A percentile compares a stretch with the other conserved stretches of the same genome.
Conservation (phyloP, 768 basidiomycete species). For the Kwoniella mangroviensis region DNA sequence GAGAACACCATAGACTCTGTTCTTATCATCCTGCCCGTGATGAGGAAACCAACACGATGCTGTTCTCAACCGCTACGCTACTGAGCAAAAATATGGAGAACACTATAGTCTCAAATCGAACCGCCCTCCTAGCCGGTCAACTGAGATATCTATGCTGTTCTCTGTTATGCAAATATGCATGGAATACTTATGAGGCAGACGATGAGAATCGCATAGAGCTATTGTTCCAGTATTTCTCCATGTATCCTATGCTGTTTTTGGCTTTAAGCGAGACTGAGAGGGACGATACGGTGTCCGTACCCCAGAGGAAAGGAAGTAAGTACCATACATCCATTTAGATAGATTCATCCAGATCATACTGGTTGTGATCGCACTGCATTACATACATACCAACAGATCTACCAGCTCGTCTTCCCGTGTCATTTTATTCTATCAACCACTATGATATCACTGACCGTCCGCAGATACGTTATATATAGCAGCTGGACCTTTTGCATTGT, state of each 20-base stretch:
- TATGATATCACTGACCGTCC: neutral
- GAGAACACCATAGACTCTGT: too few relatives aligned
- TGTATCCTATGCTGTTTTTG: neutral
- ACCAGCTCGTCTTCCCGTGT: neutral
- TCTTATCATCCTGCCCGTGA: too few relatives aligned
- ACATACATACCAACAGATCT: too few relatives aligned
- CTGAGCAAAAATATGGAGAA: too few relatives aligned
- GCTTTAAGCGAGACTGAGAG: neutral
- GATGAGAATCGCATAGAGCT: neutral
- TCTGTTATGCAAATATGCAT: too few relatives aligned
- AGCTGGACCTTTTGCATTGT: slow-evolving; percentile 53
- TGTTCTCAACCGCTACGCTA: too few relatives aligned
- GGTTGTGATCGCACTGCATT: neutral
- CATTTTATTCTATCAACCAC: neutral
- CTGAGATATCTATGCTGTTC: too few relatives aligned
- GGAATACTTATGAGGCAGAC: too few relatives aligned
- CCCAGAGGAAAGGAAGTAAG: neutral
- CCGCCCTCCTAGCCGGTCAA: too few relatives aligned
- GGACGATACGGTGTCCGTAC: neutral
- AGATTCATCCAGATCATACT: neutral
- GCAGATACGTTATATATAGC: slow-evolving; percentile 41
- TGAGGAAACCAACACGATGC: too few relatives aligned
- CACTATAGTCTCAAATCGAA: too few relatives aligned
- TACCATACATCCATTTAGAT: neutral
- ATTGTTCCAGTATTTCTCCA: neutral